Conservation (phyloP, 148 eudicot genomes). For the Camellia sinensis region DNA sequence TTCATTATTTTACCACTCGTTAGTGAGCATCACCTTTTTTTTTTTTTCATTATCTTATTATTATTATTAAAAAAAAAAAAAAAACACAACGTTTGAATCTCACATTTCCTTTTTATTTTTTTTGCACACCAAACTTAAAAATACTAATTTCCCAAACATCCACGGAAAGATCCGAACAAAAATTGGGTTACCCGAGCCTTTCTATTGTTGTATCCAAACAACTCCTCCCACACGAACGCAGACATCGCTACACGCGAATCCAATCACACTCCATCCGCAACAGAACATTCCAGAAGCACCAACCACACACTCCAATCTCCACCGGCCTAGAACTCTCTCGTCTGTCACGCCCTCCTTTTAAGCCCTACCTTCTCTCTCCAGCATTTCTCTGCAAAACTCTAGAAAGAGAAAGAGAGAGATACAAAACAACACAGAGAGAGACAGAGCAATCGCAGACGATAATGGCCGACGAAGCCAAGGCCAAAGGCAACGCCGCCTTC, state of each 20-base stretch:
- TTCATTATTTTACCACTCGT: too few species aligned
- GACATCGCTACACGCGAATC: neutral
- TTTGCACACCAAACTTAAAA: too few species aligned
- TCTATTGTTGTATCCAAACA: neutral
- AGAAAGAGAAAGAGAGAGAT: neutral
- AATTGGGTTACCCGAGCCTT: neutral
- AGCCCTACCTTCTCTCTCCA: neutral
- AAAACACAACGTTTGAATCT: too few species aligned
- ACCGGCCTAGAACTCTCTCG: conserved; percentile 2
- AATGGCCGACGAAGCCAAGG: conserved; percentile 93
- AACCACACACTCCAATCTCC: neutral
- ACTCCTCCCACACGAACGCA: neutral
- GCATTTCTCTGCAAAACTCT: neutral
- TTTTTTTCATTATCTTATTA: too few species aligned
- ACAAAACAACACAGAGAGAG: too few species aligned
- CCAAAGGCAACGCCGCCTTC: conserved; percentile 93
- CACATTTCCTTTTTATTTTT: too few species aligned
- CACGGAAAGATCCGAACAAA: neutral
- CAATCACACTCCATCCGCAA: neutral
- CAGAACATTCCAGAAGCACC: conserved; percentile 20
- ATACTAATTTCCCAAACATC: too few species aligned
- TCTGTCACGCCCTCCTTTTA: neutral
- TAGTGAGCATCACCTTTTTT: too few species aligned
- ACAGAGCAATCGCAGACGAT: neutral
- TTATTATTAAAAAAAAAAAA: too few species aligned